Evolutionary conservation across 177 flowering plant genomes (phyloP), one percentile per base, ranked within the genome.

Genomic region (Vitis hybrid): DNA sequence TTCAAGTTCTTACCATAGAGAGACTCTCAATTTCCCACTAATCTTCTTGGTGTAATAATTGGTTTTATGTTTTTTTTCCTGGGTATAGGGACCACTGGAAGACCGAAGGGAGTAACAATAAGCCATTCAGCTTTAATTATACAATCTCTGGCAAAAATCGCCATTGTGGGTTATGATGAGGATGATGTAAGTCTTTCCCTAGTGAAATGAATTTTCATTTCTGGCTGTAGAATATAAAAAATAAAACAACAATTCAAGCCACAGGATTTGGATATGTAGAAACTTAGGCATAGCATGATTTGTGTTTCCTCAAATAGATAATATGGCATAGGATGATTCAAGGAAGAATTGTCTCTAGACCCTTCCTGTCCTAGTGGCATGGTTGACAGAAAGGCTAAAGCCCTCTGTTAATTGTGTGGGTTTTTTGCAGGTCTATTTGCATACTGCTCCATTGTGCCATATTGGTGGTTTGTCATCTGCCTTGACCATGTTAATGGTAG

Each of bases 401-500:
- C 15, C 20, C 20, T 9, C 50, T 50, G 30, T 24, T 54, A 64
- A 6, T 66, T 2, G 59, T n/a, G 46, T 46, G 63, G 30, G 11
- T 58, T 11, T 50, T 55, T 63, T 70, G 72, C 77, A 94, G 99
- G 91, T 93, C n/a, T 95, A 93, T 81, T 81, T 93, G 77, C 99
- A 95, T 67, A 87, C 99, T 62, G 90, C 99, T 75, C 97, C 97
- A 30, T 68, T 95, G 63, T 91, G 97, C 71, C 99, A 95, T 78
- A 89, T 95, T 56, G 99, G 99, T 56, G 98, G 97, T 62, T 81
- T 95, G 66, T 95, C 99, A 32, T 93, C 99, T 15, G 94, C 94
- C 62, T 27, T 95, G 80, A 88, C 99, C 63, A 84, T 90, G 87
- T 78, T 93, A 70, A 89, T 95, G 93, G 83, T 80, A 27, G 97